Percentiles rank a stretch among this genome's conserved stretches.
Evolutionary conservation across 2,329 filamentous ascomycete species (phyloP).

Genomic region (Hypoxylon sp.): DNA sequence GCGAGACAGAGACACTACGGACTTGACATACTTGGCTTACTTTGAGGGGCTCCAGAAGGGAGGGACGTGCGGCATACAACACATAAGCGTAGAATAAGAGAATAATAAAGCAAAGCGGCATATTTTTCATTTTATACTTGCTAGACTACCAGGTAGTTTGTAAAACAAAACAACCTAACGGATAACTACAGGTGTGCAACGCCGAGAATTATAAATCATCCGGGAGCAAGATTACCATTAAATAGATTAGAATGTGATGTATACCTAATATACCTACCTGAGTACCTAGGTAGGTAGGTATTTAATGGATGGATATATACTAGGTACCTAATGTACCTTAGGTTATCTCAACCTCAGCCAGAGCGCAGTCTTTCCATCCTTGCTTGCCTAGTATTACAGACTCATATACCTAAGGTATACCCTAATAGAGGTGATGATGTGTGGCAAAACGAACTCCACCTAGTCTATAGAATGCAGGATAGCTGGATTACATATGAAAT

Average conservation of each 20-base stretch:
- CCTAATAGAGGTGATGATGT: slow-evolving; percentile 4
- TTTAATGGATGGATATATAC: background rate
- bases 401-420: slow-evolving; percentile 6
- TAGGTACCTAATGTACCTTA: background rate
- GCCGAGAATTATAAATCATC: background rate
- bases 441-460: slow-evolving; percentile 8
- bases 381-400: slow-evolving; percentile 10
- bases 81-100: background rate
- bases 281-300: too few species aligned
- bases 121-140: background rate
- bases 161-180: too few species aligned
- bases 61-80: background rate
- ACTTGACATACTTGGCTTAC: background rate
- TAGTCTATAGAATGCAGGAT: slow-evolving; percentile 22
- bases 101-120: background rate
- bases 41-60: background rate
- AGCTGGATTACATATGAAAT: slow-evolving; percentile 28
- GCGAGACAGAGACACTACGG: background rate
- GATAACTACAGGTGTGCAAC: background rate
- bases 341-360: slow-evolving; percentile 15
- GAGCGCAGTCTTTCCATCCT: slow-evolving; percentile 16
- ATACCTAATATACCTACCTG: background rate
- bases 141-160: background rate
- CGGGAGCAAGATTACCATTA: background rate
- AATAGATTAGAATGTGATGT: background rate